phyloP scores from a whole-genome alignment of 371 early-diverging fungal species.

The Mortierella sp. region DNA sequence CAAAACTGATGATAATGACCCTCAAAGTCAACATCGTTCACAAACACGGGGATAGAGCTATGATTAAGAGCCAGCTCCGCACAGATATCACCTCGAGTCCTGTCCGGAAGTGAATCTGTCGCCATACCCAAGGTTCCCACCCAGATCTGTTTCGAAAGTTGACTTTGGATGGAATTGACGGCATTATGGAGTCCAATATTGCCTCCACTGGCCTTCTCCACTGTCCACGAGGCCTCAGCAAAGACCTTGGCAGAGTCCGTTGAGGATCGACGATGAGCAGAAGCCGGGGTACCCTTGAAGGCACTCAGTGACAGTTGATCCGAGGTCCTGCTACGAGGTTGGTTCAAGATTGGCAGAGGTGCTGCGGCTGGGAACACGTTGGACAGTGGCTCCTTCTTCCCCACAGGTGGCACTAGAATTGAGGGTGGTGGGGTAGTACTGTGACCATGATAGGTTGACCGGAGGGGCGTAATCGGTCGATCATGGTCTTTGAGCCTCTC shows the following conservation, averaged over 20 bases:
- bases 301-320: background rate
- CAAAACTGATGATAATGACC: slow-evolving; percentile 91
- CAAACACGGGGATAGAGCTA: slow-evolving; percentile 80
- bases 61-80: slow-evolving; percentile 63
- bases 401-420: slow-evolving; percentile 15
- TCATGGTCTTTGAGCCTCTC: slow-evolving; percentile 39
- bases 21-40: slow-evolving; percentile 75
- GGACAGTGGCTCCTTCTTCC: background rate
- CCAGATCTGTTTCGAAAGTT: slow-evolving; percentile 66
- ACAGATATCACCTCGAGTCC: slow-evolving; percentile 62
- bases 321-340: background rate
- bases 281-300: background rate
- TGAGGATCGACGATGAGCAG: slow-evolving; percentile 30
- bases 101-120: slow-evolving; percentile 68
- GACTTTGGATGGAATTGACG: slow-evolving; percentile 66
- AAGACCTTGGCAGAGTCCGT: slow-evolving; percentile 50
- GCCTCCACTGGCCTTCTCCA: slow-evolving; percentile 74
- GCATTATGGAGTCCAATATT: slow-evolving; percentile 91
- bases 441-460: slow-evolving; percentile 24
- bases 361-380: slow-evolving; percentile 1
- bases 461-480: slow-evolving; percentile 18
- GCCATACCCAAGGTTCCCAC: slow-evolving; percentile 76
- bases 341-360: background rate
- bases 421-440: slow-evolving; percentile 2
- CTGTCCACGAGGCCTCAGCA: slow-evolving; percentile 61